These are phyloP conservation scores for Cicer yamashitae DNA, from an alignment of 306 rosid species.

Conservation along the genomic window DNA sequence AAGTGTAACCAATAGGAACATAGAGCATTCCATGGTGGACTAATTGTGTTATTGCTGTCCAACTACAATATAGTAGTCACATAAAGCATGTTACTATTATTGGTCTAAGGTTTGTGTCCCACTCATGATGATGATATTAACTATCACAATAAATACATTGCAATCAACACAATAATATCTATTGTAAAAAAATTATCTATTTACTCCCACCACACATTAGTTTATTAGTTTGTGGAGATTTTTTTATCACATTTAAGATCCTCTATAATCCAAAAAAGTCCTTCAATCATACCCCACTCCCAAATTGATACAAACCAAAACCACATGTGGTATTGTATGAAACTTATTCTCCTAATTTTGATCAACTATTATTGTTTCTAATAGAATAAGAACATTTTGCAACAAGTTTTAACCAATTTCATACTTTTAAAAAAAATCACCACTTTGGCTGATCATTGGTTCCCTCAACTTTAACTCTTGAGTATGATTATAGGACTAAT, in stretches of 20 bases:
- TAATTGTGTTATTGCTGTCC: constrained; percentile 84
- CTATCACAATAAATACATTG: constrained; percentile 16
- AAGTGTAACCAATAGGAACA: constrained; percentile 79
- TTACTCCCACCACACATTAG: neutral
- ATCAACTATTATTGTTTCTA: constrained; percentile 10
- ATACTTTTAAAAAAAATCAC: neutral
- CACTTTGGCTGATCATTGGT: neutral
- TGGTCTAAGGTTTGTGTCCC: constrained; percentile 35
- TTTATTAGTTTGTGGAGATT: neutral
- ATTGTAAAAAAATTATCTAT: neutral
- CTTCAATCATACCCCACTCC: constrained; percentile 25
- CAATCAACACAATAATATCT: constrained; percentile 8
- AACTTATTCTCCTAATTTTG: neutral
- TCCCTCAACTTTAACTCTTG: neutral
- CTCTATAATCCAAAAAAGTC: constrained; percentile 1
- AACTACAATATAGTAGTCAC: constrained; percentile 53
- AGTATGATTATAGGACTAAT: neutral
- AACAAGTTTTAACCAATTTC: neutral
- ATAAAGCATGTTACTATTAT: constrained; percentile 7
- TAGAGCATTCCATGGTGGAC: constrained; percentile 88
- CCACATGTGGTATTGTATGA: neutral
- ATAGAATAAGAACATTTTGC: constrained; percentile 1
- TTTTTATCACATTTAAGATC: constrained; percentile 19
- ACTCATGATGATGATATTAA: constrained; percentile 8
- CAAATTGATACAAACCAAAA: neutral